phyloP scores from a whole-genome alignment of 163 green algal genomes.

The Chloroidium sp. region DNA sequence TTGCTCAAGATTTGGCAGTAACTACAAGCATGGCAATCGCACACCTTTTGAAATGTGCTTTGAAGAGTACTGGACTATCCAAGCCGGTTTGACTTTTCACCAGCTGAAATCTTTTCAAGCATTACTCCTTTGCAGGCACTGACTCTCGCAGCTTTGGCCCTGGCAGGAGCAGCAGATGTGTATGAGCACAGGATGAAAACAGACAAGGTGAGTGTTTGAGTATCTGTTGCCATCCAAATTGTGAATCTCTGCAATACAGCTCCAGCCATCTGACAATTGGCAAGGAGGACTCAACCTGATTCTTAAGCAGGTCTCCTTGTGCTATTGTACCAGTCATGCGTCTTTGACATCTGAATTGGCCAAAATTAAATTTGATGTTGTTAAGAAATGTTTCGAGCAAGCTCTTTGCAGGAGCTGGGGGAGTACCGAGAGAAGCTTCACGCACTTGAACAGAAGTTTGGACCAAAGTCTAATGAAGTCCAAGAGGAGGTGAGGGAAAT shows the following conservation, averaged over 20 bases:
- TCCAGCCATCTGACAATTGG: neutral
- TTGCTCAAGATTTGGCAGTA: neutral
- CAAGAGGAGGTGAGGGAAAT: conserved; percentile 1
- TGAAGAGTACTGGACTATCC: too few relatives aligned
- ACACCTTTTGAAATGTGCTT: too few relatives aligned
- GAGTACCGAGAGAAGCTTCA: neutral
- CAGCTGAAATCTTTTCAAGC: neutral
- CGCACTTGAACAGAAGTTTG: conserved; percentile 1
- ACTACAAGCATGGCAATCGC: too few relatives aligned
- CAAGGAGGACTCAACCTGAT: neutral
- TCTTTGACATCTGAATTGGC: neutral
- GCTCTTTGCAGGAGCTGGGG: neutral
- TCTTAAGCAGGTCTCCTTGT: neutral
- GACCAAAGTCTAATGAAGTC: neutral
- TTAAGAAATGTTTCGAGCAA: too few relatives aligned
- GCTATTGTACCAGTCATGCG: neutral
- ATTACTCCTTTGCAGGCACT: conserved; percentile 23
- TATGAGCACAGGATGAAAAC: conserved; percentile 15
- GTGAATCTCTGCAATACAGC: neutral
- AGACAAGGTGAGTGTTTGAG: conserved; percentile 1
- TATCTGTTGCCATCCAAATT: neutral
- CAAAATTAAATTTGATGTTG: neutral
- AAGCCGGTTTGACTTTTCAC: neutral
- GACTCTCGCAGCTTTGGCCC: conserved; percentile 29
- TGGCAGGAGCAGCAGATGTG: conserved; percentile 21